Conservation (phyloP, 192 early-diverging fungal genomes). For the Coemansia biformis region DNA sequence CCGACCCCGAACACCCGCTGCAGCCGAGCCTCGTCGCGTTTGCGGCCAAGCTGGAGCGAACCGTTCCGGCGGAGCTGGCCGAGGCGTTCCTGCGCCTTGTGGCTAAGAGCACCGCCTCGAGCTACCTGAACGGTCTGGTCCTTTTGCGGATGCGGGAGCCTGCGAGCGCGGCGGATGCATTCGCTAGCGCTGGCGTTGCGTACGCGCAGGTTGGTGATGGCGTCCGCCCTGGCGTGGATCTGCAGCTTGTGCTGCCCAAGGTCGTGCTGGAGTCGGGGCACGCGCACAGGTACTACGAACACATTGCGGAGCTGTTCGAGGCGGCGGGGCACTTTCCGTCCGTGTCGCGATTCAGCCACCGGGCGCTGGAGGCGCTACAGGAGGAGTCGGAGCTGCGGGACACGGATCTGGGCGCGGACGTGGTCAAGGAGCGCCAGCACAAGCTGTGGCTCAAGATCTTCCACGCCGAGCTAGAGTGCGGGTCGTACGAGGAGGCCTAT, state of each 20-base stretch:
- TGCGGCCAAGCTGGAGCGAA: conserved; percentile 28
- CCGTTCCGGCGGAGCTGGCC: conserved; percentile 24
- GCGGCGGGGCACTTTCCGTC: conserved; percentile 1
- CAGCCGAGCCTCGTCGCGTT: conserved; percentile 21
- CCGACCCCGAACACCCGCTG: neutral
- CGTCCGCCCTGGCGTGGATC: conserved; percentile 16
- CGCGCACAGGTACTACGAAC: conserved; percentile 33
- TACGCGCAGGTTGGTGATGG: conserved; percentile 19
- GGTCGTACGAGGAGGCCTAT: conserved; percentile 40
- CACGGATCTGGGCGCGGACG: conserved; percentile 1
- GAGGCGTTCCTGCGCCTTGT: conserved; percentile 28
- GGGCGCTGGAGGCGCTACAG: conserved; percentile 26
- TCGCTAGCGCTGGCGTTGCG: conserved; percentile 30
- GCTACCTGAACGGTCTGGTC: conserved; percentile 33
- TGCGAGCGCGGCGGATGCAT: conserved; percentile 18
- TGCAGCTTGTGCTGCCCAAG: conserved; percentile 28
- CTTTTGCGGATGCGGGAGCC: conserved; percentile 34
- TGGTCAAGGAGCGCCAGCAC: conserved; percentile 10
- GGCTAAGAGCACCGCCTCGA: conserved; percentile 29
- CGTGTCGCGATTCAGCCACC: conserved; percentile 22
- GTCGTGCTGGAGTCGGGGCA: conserved; percentile 13
- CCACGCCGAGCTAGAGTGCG: conserved; percentile 39
- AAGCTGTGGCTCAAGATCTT: conserved; percentile 49
- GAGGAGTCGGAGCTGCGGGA: conserved; percentile 11
- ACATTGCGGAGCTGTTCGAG: conserved; percentile 43